A percentile compares a stretch with the other conserved stretches of the same genome.
Conservation (phyloP, 805 yeast genomes). For the Myxozyma mucilagina region DNA sequence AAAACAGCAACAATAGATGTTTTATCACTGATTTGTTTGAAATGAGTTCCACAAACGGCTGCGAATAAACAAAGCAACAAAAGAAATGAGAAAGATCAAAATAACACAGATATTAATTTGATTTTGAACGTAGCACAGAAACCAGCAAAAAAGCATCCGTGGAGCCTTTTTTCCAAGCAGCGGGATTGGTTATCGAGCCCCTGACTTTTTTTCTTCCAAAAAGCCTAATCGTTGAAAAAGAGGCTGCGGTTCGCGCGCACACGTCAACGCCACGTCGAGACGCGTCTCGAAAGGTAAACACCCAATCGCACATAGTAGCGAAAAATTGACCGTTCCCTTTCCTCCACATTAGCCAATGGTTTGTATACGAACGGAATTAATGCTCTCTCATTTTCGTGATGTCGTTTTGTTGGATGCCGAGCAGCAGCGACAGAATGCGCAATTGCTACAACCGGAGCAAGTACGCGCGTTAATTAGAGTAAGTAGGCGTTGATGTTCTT, state of each 20-base stretch:
- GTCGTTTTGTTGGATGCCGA: conserved; percentile 19
- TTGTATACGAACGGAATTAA: neutral
- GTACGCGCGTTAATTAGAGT: neutral
- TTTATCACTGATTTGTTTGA: too few relatives aligned
- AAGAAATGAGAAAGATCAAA: neutral
- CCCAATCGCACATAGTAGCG: neutral
- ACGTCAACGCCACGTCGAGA: too few relatives aligned
- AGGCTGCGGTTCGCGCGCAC: too few relatives aligned
- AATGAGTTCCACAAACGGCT: neutral
- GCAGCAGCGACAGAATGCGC: neutral
- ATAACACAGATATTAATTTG: neutral
- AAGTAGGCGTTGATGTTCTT: neutral
- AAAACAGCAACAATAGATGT: too few relatives aligned
- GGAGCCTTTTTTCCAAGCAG: neutral
- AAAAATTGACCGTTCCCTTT: neutral
- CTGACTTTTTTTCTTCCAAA: neutral
- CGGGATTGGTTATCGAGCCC: neutral
- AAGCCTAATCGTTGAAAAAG: neutral
- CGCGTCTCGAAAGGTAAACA: neutral
- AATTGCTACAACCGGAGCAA: neutral
- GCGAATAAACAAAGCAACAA: neutral
- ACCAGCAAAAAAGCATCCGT: neutral
- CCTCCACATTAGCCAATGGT: neutral
- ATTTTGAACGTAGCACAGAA: neutral
- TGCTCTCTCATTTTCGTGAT: conserved; percentile 17